Evolutionary conservation across 2,329 filamentous ascomycete species (phyloP).

Genomic region (Rhynchosporium agropyri): DNA sequence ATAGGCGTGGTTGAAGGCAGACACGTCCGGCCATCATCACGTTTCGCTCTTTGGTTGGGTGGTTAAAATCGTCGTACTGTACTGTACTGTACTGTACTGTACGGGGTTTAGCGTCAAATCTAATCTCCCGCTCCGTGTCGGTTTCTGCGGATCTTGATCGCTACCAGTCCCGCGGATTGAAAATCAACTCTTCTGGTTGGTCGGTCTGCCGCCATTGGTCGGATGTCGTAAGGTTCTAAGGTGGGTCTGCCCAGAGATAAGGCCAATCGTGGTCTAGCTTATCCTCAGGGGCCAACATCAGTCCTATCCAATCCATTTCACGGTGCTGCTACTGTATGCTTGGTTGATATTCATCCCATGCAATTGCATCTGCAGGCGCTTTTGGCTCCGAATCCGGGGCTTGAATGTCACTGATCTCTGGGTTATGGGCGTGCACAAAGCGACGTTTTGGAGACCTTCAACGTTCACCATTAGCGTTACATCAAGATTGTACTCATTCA

Average conservation of each 20-base stretch:
- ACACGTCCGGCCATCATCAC: neutral
- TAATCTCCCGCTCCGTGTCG: conserved; percentile 2
- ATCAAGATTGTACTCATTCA: neutral
- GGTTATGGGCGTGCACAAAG: neutral
- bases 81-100: too few species aligned
- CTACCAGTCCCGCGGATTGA: neutral
- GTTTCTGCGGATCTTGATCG: neutral
- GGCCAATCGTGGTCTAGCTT: conserved; percentile 8
- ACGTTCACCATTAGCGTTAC: neutral
- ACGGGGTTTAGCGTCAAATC: conserved; percentile 3
- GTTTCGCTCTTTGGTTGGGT: neutral
- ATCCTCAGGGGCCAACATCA: neutral
- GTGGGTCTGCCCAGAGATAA: conserved; percentile 3
- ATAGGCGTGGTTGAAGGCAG: neutral
- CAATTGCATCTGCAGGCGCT: neutral
- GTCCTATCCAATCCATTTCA: neutral
- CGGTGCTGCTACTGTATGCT: neutral
- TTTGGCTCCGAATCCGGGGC: conserved; percentile 1
- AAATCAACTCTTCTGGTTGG: conserved; percentile 1
- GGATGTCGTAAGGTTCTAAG: neutral
- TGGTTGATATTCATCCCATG: neutral
- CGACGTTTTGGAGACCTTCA: neutral
- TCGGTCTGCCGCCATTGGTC: neutral
- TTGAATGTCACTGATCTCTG: conserved; percentile 5
- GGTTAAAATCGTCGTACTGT: neutral